Base-by-base conservation (phyloP, 78 protist genomes). In the Dictyostelium intermedium region DNA sequence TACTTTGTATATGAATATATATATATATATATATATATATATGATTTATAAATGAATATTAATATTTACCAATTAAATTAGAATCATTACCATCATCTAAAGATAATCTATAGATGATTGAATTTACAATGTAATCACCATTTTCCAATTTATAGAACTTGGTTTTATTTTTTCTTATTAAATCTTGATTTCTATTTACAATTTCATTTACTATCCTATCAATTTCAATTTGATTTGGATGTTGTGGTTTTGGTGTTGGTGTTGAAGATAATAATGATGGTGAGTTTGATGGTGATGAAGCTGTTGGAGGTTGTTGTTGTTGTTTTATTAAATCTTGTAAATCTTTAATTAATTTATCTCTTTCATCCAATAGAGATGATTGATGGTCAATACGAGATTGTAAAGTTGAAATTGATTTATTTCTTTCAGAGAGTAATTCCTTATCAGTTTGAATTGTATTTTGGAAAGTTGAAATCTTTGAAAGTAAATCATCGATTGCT, bases 61-160 rank as follows among this genome's bases (percentile, higher is more conserved):
- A 53, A 66, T 66, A 66, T 66, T 66, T 66, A 66, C 74, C 74
- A 25, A 66, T 66, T 66, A 66, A 66, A 66, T 66, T 18, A 66
- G 32, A 25, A 63, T 63, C 34, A 66, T 66, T 66, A 11, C 13
- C 20, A 61, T 61, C 72, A 72, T 32, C 74, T 66, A 66, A 32
- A 32, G 39, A 27, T 34, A 72, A 34, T 32, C 35, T 72, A 72
- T 72, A 72, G 13, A 72, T 34, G 23, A 32, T 72, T 72, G 79
- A 72, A 34, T 72, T 72, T 34, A 72, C 35, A 72, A 32, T 32
- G 20, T 72, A 72, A 72, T 72, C 79, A 72, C 79, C 79, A 72
- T 34, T 34, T 34, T 72, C 79, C 6, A 72, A 72, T 72, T 72
- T 72, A 72, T 32, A 14, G 37, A 72, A 30, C 34, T 72, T 72